Conservation (phyloP, 148 eudicot species). For the Spergularia marina region DNA sequence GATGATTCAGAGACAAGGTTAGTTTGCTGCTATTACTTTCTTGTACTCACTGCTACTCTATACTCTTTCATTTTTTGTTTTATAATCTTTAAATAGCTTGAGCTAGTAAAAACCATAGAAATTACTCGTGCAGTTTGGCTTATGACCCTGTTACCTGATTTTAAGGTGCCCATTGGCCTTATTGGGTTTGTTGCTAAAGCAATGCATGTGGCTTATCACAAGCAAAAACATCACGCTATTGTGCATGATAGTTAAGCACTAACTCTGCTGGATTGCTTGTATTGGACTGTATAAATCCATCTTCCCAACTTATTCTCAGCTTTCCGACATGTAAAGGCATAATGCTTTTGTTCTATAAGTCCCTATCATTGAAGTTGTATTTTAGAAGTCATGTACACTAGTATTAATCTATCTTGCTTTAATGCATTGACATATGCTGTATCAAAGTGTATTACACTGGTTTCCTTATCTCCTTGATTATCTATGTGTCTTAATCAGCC, state of each 20-base stretch:
- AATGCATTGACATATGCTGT: background rate
- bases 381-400: background rate
- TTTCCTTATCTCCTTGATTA: conserved; percentile 13
- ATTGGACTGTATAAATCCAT: background rate
- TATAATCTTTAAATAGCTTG: background rate
- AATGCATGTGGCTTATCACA: background rate
- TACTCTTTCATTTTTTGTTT: background rate
- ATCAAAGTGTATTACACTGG: background rate
- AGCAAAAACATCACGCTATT: background rate
- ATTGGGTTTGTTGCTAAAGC: background rate
- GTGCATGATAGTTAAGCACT: background rate
- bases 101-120: background rate
- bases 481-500: conserved; percentile 39
- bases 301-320: background rate
- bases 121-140: background rate
- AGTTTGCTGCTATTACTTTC: conserved; percentile 22
- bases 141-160: background rate
- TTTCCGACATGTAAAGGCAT: background rate
- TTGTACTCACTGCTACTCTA: background rate
- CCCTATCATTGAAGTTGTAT: background rate
- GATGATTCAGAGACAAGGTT: conserved; percentile 50
- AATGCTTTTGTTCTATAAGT: background rate
- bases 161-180: background rate
- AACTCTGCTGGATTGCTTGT: background rate
- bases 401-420: background rate